A percentile compares a stretch with the other conserved stretches of the same genome.
These are phyloP conservation scores for Apiotrichum brassicae DNA, from an alignment of 1,284 basidiomycete species.

Conservation along the genomic window DNA sequence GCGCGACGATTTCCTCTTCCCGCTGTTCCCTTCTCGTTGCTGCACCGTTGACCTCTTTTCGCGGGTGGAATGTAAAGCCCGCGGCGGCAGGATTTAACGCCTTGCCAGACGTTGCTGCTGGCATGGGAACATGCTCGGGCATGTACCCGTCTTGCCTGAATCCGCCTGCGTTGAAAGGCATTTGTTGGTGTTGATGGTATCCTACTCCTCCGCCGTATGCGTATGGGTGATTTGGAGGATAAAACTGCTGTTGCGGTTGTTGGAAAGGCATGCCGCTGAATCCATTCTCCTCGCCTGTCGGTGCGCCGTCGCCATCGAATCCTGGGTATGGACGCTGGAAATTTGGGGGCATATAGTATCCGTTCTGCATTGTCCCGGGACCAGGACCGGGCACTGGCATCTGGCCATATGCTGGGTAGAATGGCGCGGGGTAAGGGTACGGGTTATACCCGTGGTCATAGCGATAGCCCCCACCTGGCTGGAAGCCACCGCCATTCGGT, in stretches of 20 bases:
- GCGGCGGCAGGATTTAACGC: slow-evolving; percentile 39
- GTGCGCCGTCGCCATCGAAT: slow-evolving; percentile 2
- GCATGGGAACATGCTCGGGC: neutral
- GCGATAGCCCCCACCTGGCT: slow-evolving; percentile 10
- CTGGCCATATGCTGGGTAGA: slow-evolving; percentile 20
- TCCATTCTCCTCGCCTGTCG: slow-evolving; percentile 1
- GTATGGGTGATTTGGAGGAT: slow-evolving; percentile 40
- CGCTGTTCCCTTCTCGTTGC: slow-evolving; percentile 1
- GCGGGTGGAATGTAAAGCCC: slow-evolving; percentile 31
- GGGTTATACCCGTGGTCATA: slow-evolving; percentile 9
- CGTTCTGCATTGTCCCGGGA: slow-evolving; percentile 42
- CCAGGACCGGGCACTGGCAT: slow-evolving; percentile 36
- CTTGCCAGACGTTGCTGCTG: slow-evolving; percentile 11
- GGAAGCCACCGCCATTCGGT: slow-evolving; percentile 13
- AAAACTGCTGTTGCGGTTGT: slow-evolving; percentile 15
- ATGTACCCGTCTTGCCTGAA: slow-evolving; percentile 13
- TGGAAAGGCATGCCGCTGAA: slow-evolving; percentile 13
- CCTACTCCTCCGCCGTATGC: slow-evolving; percentile 38
- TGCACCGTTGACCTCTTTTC: slow-evolving; percentile 7
- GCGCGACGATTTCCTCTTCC: slow-evolving; percentile 7
- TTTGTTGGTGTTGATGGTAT: slow-evolving; percentile 21
- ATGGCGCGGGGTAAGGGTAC: slow-evolving; percentile 8
- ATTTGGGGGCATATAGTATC: slow-evolving; percentile 17
- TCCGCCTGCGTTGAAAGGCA: slow-evolving; percentile 8
- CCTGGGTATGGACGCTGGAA: slow-evolving; percentile 2